These are phyloP conservation scores for Infundibulicybe gibba DNA, from an alignment of 768 basidiomycete genomes.

Conservation along the genomic window DNA sequence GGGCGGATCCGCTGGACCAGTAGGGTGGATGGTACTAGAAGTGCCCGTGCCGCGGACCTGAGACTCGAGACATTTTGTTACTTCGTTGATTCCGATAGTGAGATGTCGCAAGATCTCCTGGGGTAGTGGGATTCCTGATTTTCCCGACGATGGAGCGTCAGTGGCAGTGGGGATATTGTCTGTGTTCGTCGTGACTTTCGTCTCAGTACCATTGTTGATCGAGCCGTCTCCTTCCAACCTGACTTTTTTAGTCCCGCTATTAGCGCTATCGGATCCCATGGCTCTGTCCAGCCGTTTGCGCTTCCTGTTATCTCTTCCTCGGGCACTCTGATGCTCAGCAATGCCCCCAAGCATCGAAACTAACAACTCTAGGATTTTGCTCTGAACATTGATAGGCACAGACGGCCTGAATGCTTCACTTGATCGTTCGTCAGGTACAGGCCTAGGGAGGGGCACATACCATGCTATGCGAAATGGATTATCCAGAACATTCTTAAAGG, in stretches of 20 bases:
- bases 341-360: slow-evolving; percentile 48
- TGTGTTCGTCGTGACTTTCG: slow-evolving; percentile 1
- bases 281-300: slow-evolving; percentile 26
- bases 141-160: neutral
- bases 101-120: slow-evolving; percentile 47
- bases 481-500: slow-evolving; percentile 68
- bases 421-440: slow-evolving; percentile 5
- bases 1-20: slow-evolving; percentile 7
- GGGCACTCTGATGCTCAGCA: slow-evolving; percentile 35
- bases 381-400: slow-evolving; percentile 61
- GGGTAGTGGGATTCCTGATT: slow-evolving; percentile 6
- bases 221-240: neutral
- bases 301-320: slow-evolving; percentile 28
- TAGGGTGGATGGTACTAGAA: slow-evolving; percentile 18
- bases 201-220: neutral
- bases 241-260: slow-evolving; percentile 7
- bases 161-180: neutral
- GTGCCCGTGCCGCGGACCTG: slow-evolving; percentile 36
- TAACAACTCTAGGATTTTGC: slow-evolving; percentile 47
- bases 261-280: neutral
- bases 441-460: slow-evolving; percentile 30
- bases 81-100: slow-evolving; percentile 72
- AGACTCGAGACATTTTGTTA: slow-evolving; percentile 68
- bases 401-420: slow-evolving; percentile 46
- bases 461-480: slow-evolving; percentile 71